Evolutionary conservation across 2,329 filamentous ascomycete genomes (phyloP).

Genomic region (Nothomitra cinnamomea): DNA sequence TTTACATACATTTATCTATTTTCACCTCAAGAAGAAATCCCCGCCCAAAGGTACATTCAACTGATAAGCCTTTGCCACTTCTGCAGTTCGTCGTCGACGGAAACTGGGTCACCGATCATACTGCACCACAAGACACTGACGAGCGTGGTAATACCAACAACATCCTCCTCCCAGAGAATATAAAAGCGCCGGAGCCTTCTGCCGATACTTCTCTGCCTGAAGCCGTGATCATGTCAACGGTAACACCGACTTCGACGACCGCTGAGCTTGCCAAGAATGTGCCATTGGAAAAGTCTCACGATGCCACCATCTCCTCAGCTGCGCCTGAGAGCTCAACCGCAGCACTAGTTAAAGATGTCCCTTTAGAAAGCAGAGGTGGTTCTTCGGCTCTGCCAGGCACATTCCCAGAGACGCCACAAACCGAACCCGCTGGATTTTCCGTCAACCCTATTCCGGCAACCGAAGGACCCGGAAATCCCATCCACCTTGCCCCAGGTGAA

Average conservation of each 20-base stretch:
- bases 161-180: constrained; percentile 61
- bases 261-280: constrained; percentile 50
- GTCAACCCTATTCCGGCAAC: constrained; percentile 22
- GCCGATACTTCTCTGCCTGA: constrained; percentile 7
- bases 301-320: constrained; percentile 44
- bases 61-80: constrained; percentile 8
- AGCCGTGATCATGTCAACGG: constrained; percentile 4
- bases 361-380: constrained; percentile 32
- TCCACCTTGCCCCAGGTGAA: constrained; percentile 1
- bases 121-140: constrained; percentile 69
- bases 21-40: not conserved
- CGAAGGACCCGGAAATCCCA: constrained; percentile 3
- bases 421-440: constrained; percentile 26
- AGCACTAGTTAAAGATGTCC: constrained; percentile 47
- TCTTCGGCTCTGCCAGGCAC: constrained; percentile 38
- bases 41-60: constrained; percentile 3
- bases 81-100: constrained; percentile 86
- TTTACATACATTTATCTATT: not conserved
- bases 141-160: constrained; percentile 80
- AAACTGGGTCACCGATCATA: constrained; percentile 70
- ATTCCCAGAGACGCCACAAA: constrained; percentile 55
- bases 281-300: constrained; percentile 35
- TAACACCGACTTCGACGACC: constrained; percentile 41
- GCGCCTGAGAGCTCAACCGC: constrained; percentile 56
- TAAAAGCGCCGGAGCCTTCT: constrained; percentile 24